phyloP scores from a whole-genome alignment of 352 stramenopile species.

The Phytophthora kernoviae region DNA sequence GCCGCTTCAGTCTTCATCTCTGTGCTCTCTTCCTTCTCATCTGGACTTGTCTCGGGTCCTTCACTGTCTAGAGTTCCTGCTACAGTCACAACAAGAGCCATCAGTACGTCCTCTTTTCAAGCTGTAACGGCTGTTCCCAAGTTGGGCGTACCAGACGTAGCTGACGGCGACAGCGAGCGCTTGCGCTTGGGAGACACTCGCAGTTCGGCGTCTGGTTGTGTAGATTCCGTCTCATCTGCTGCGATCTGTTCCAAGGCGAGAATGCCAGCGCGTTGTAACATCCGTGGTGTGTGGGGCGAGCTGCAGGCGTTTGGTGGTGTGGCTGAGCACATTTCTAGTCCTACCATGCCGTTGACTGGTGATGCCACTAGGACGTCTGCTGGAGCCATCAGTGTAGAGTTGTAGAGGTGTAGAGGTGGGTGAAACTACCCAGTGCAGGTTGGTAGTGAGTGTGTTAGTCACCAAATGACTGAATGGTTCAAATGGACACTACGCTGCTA shows the following conservation, averaged over 20 bases:
- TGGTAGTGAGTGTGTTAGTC: not conserved
- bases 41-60: conserved; percentile 33
- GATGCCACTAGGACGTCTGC: conserved; percentile 34
- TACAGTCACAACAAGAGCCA: conserved; percentile 9
- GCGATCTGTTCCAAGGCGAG: conserved; percentile 59
- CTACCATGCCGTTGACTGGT: conserved; percentile 34
- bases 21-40: conserved; percentile 18
- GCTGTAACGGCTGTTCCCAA: conserved; percentile 4
- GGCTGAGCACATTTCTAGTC: conserved; percentile 44
- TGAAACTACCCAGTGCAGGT: conserved; percentile 13
- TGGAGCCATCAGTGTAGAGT: conserved; percentile 22
- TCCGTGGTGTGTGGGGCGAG: conserved; percentile 32
- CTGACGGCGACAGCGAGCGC: conserved; percentile 55
- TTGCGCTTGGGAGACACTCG: conserved; percentile 59
- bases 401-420: not conserved
- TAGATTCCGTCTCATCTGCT: conserved; percentile 28
- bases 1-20: too few species aligned
- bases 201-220: conserved; percentile 7
- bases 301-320: conserved; percentile 33
- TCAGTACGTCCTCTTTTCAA: not conserved
- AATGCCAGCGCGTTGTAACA: conserved; percentile 57
- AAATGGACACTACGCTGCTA: conserved; percentile 2
- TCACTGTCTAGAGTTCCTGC: conserved; percentile 31
- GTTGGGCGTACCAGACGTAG: conserved; percentile 31
- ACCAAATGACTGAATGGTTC: not conserved